Base-by-base conservation (phyloP, 306 rosid species). In the Astragalus glycyphyllos region DNA sequence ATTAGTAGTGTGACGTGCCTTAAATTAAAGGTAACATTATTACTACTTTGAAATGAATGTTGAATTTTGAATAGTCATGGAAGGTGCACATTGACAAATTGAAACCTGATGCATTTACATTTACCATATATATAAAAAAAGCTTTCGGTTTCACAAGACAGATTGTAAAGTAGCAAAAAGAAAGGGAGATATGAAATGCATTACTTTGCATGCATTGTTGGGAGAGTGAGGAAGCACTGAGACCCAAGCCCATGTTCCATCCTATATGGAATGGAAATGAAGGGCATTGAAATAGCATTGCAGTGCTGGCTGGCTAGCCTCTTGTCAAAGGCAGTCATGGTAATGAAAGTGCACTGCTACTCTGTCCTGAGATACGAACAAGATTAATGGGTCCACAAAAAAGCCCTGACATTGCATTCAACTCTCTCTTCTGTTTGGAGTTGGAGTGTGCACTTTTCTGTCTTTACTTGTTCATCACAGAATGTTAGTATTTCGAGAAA, bases 391-490 rank as follows among this genome's bases (percentile, higher is more conserved):
- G 83, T 44, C 81, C 87, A 59, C 66, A 5, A 41, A 13, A 62
- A 62, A 41, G 44, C 32, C 51, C 74, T 82, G 86, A 80, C 85
- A 65, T 71, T 15, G 75, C 76, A 80, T 77, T 84, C 35, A 84
- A 68, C 76, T 74, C 72, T 58, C 80, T 73, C 63, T 35, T 68
- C 47, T 68, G 61, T 38, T 40, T 75, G 48, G 20, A 77, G 15
- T 50, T 78, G 73, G 65, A 47, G 77, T 75, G 40, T 77, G 70
- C 83, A 69, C 80, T 78, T 77, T 74, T 78, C 72, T 82, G 77
- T 69, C 62, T 51, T 58, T 17, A 23, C 53, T 23, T 67, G 13
- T 15, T 26, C 38, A 71, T 46, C 49, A 41, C 38, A 12, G 80
- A 74, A 80, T 80, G 77, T 69, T 64, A 74, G 53, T 20, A 34